Evolutionary conservation across 2,329 filamentous ascomycete species (phyloP), one percentile per base, ranked within the genome.

Genomic region (Canariomyces notabilis): DNA sequence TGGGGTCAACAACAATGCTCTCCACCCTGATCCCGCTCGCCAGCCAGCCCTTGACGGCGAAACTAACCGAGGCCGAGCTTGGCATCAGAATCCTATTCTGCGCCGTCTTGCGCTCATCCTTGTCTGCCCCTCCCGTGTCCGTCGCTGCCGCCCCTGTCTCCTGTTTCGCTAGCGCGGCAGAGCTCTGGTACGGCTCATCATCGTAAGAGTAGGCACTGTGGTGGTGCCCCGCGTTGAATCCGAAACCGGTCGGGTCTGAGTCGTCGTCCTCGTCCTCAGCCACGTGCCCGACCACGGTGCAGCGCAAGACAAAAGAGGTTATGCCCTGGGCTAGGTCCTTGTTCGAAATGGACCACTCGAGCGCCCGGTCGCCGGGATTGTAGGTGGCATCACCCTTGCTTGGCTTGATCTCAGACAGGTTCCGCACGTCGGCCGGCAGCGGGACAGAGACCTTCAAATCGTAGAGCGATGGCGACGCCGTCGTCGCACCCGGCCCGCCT

Each of bases 301-400:
- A 93, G 41, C 87, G 79, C 33, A 97, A 72, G 1, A 80, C 84
- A 43, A 89, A 89, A 44, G 79, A 81, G 1, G 83, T 77, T 14
- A 77, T 75, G 2, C 85, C 76, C 1, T 77, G 75, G 0, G 79
- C 76, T 2, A 89, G 75, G 46, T 95, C 89, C 66, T 89, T 90
- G 19, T 80, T 77, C 1, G 83, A 80, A 33, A 97, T 80, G 47
- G 82, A 79, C 91, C 91, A 97, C 64, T 95, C 87, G 7, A 96
- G 72, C 1, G 77, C 65, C 37, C 77, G 76, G 41, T 87, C 88
- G 2, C 81, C 82, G 0, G 85, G 81, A 44, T 80, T 85, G 68
- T 89, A 96, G 46, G 78, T 82, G 2, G 89, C 89, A 56, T 97
- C 91, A 29, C 90, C 91, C 54, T 81, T 82, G 55, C 82, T 87